These are phyloP conservation scores for Flaveria sonorensis DNA, from an alignment of 129 eudicot species.

Conservation along the genomic window DNA sequence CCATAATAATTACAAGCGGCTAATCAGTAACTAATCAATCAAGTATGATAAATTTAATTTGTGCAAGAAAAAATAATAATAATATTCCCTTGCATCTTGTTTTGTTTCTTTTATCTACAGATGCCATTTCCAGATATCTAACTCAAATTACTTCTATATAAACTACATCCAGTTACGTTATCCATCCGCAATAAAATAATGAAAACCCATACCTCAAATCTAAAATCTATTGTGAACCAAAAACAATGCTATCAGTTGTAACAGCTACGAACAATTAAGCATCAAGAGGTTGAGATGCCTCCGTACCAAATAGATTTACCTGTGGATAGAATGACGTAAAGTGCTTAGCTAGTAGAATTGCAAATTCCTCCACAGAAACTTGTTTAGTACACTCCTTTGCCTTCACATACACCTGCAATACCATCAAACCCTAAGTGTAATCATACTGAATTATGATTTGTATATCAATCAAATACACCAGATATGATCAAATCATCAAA, in stretches of 20 bases:
- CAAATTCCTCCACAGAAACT: conserved; percentile 85
- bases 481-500: background rate
- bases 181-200: background rate
- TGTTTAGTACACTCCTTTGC: conserved; percentile 84
- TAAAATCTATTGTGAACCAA: background rate
- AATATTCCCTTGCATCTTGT: background rate
- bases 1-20: background rate
- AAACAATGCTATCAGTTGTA: background rate
- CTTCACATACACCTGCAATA: conserved; percentile 81
- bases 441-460: background rate
- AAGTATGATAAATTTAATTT: conserved; percentile 6
- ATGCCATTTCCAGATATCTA: background rate
- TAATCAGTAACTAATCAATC: conserved; percentile 1
- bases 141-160: background rate
- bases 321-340: conserved; percentile 78
- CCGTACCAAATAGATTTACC: conserved; percentile 41
- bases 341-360: conserved; percentile 84
- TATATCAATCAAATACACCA: background rate
- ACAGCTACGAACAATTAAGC: background rate
- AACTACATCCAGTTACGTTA: background rate
- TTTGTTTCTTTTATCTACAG: background rate
- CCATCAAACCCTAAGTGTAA: conserved; percentile 3
- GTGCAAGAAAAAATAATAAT: background rate
- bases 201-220: background rate
- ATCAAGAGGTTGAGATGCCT: background rate